These are phyloP conservation scores for Platanus orientalis DNA, from an alignment of 164 flowering plant species.

Conservation along the genomic window DNA sequence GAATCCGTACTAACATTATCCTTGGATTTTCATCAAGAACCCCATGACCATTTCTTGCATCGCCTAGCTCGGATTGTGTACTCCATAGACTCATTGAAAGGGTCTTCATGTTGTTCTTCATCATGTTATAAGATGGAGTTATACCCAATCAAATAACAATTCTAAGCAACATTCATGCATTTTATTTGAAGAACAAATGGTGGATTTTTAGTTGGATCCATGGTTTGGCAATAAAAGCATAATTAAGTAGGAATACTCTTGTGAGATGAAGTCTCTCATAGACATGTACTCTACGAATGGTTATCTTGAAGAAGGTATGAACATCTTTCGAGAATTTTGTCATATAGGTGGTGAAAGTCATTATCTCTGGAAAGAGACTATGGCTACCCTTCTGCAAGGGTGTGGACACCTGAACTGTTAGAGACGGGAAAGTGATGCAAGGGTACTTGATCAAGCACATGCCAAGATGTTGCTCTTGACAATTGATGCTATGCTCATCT, in stretches of 20 bases:
- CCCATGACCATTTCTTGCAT: no score
- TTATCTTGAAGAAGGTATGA: slow-evolving; percentile 12
- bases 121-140: slow-evolving; percentile 20
- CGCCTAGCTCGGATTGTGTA: slow-evolving; percentile 14
- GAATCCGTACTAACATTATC: no score
- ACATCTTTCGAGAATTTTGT: slow-evolving; percentile 15
- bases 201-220: slow-evolving; percentile 20
- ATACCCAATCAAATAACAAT: slow-evolving; percentile 12
- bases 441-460: slow-evolving; percentile 22
- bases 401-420: slow-evolving; percentile 17
- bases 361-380: slow-evolving; percentile 23
- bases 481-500: no score
- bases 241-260: slow-evolving; percentile 4
- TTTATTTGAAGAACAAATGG: slow-evolving; percentile 13
- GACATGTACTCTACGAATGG: slow-evolving; percentile 27
- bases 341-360: slow-evolving; percentile 13
- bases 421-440: slow-evolving; percentile 25
- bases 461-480: no score
- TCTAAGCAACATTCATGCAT: slow-evolving; percentile 23
- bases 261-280: slow-evolving; percentile 24
- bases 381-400: slow-evolving; percentile 28
- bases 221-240: slow-evolving; percentile 25
- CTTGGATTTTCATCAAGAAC: no score
- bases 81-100: slow-evolving; percentile 5
- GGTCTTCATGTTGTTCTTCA: slow-evolving; percentile 14